Evolutionary conservation across 176 grass and related monocot species (phyloP), one percentile per base, ranked within the genome.

Genomic region (Pharus latifolius): DNA sequence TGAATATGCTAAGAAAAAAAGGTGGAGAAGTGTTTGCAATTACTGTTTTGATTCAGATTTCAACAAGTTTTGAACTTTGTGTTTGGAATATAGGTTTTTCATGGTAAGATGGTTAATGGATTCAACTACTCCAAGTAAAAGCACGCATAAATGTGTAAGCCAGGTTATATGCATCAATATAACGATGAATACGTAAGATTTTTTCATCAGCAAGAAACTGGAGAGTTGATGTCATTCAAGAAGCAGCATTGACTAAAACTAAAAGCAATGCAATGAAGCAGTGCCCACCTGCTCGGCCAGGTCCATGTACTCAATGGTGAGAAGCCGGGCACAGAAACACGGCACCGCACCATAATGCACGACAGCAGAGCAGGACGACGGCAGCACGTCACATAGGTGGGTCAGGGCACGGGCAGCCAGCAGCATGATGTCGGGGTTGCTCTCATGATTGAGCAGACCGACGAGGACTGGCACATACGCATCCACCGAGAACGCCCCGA

Each of bases 261-360:
- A 1, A 69, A 32, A 76, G 24, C 29, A 31, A 65, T 20, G 20
- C 28, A 52, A 60, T 2, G 72, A 60, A 47, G 35, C 34, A 41
- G 4, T 51, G 34, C 28, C 1, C 49, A 96, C 91, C 88, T 96
- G 91, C 78, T 96, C 91, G 1, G 91, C 91, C 30, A 96, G 72
- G 74, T 96, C 91, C 91, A 96, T 91, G 75, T 88, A 96, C 49
- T 96, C 91, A 61, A 96, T 96, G 12, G 91, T 91, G 54, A 96
- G 84, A 22, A 96, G 84, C 19, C 91, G 81, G 16, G 91, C 91
- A 11, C 91, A 96, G 61, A 96, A 96, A 60, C 91, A 91, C 3
- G 87, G 84, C 29, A 96, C 81, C 25, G 88, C 91, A 5, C 84
- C 84, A 75, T 96, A 96, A 65, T 90, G 91, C 46, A 96, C 91